Evolutionary conservation across 371 early-diverging fungal species (phyloP), one percentile per base, ranked within the genome.

Genomic region (Mucor lusitanicus): DNA sequence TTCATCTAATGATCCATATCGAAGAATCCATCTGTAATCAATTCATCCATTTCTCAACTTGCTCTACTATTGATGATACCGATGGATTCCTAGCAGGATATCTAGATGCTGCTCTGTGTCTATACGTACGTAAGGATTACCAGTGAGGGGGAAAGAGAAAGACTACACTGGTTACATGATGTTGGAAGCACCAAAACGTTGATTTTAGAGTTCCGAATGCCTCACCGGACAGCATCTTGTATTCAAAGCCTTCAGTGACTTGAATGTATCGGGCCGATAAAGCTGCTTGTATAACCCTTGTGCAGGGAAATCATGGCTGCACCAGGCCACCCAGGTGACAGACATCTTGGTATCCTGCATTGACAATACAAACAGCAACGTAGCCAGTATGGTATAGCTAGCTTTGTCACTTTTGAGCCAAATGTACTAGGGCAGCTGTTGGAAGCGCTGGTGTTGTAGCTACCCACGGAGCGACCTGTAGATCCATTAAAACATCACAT

Each of bases 131-230:
- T 72, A 68, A 67, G 68, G 64, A 72, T 72, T 72, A 72, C 72
- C 72, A 58, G 62, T 64, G 68, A 72, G 65, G 64, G 68, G 72
- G 68, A 72, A 72, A 72, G 72, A 72, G 72, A 63, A 64, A 68
- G 72, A 65, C 65, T 72, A 32, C 25, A 55, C 63, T 37, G 37
- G 19, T 35, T 50, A 57, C 67, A 63, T 59, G 63, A 48, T 54
- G 59, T 67, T 48, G 39, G 67, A 67, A 67, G 63, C 61, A 67
- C 71, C 71, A 71, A 71, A 67, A 71, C 69, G 60, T 55, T 55
- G n/a, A 23, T 60, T 40, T 69, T 69, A 23, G 25, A 42, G 11
- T 5, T 23, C 69, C 69, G 69, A 48, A 25, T 6, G 27, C 12
- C 27, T 4, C 15, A 21, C 53, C 53, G 53, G 53, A 53, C 53